Conservation (phyloP, 2,329 filamentous ascomycete genomes). For the Colletotrichum sp. region DNA sequence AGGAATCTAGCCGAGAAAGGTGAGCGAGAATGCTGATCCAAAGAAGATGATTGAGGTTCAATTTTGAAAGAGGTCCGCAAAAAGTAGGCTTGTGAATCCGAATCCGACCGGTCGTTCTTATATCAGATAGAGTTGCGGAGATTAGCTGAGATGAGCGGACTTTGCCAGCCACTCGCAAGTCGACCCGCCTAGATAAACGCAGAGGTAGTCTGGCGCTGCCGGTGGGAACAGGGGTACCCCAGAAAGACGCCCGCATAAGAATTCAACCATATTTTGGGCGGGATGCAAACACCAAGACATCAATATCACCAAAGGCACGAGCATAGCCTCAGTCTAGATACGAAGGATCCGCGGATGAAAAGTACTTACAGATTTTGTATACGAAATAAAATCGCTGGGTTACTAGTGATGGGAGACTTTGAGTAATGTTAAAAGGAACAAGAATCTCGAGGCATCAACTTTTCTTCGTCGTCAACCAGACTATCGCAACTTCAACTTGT, state of each 20-base stretch:
- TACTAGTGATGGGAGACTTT: background rate
- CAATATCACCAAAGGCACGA: background rate
- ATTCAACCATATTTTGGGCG: background rate
- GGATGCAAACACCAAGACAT: background rate
- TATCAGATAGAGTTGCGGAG: background rate
- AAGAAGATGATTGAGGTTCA: fast-evolving
- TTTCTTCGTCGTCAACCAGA: fast-evolving
- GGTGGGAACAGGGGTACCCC: background rate
- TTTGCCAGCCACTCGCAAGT: background rate
- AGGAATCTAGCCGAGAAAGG: fast-evolving
- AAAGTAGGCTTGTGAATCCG: background rate
- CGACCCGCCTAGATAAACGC: background rate
- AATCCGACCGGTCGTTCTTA: background rate
- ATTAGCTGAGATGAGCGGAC: background rate
- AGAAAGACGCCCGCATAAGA: background rate
- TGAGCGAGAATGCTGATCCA: background rate
- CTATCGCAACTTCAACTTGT: background rate
- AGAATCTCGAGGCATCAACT: background rate
- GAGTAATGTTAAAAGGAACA: background rate
- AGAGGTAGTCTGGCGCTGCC: fast-evolving
- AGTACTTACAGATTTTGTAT: background rate
- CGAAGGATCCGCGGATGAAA: background rate
- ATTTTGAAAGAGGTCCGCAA: background rate
- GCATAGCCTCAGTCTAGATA: background rate
- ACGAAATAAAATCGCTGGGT: background rate